Conservation (phyloP, 2,329 filamentous ascomycete genomes). For the Claviceps spartinae region DNA sequence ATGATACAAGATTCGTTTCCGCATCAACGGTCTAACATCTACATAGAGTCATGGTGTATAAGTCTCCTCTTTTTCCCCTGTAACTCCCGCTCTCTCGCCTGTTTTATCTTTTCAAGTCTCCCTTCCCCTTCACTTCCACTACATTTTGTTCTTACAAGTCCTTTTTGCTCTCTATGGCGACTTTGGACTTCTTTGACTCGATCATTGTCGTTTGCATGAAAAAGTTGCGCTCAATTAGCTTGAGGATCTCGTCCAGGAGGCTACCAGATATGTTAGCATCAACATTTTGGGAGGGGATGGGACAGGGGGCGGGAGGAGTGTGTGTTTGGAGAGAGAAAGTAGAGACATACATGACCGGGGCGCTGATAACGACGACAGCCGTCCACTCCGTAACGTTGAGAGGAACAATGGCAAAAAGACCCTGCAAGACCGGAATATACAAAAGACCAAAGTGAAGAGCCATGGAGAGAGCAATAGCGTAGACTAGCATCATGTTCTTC, state of each 20-base stretch:
- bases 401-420: slow-evolving; percentile 80
- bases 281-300: neutral
- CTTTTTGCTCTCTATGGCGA: slow-evolving; percentile 37
- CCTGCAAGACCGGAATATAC: slow-evolving; percentile 81
- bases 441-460: slow-evolving; percentile 84
- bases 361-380: slow-evolving; percentile 77
- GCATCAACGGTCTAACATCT: slow-evolving; percentile 14
- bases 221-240: slow-evolving; percentile 57
- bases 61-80: neutral
- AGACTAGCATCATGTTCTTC: slow-evolving; percentile 97
- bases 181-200: slow-evolving; percentile 20
- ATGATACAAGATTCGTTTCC: slow-evolving; percentile 15
- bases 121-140: neutral
- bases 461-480: slow-evolving; percentile 89
- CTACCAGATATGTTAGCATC: slow-evolving; percentile 28
- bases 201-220: slow-evolving; percentile 41
- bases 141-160: slow-evolving; percentile 27
- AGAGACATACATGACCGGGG: slow-evolving; percentile 72
- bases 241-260: slow-evolving; percentile 72
- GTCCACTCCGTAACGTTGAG: slow-evolving; percentile 81
- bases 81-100: neutral
- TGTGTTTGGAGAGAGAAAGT: neutral
- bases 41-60: slow-evolving; percentile 8
- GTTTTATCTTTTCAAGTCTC: neutral
- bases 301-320: neutral